These are phyloP conservation scores for Hypoxylon lenormandii DNA, from an alignment of 495 filamentous ascomycete genomes.

Conservation along the genomic window DNA sequence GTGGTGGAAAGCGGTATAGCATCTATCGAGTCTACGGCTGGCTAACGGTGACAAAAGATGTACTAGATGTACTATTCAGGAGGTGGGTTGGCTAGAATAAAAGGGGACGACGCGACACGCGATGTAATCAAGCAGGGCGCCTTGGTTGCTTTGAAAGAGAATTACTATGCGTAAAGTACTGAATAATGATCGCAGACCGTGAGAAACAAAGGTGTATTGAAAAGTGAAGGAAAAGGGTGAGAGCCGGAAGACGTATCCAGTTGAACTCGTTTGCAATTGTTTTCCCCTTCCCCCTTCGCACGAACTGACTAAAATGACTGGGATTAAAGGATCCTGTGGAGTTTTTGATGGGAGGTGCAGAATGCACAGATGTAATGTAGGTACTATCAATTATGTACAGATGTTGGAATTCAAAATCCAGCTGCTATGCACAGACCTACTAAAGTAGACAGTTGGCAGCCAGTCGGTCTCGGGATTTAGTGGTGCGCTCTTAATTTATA, in stretches of 20 bases:
- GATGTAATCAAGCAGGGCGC: slow-evolving; percentile 11
- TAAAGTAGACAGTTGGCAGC: neutral
- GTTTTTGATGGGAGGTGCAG: slow-evolving; percentile 11
- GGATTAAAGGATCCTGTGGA: slow-evolving; percentile 32
- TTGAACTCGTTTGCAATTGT: slow-evolving; percentile 37
- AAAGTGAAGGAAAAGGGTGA: slow-evolving; percentile 30
- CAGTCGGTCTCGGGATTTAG: no score
- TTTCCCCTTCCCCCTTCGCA: slow-evolving; percentile 47
- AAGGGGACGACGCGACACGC: slow-evolving; percentile 31
- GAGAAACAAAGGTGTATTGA: slow-evolving; percentile 34
- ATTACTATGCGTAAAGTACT: slow-evolving; percentile 28
- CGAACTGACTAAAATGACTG: slow-evolving; percentile 43
- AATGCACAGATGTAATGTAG: no score
- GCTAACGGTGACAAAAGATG: slow-evolving; percentile 9
- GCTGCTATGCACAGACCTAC: slow-evolving; percentile 25
- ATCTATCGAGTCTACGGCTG: slow-evolving; percentile 26
- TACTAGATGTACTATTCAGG: slow-evolving; percentile 10
- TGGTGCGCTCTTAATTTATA: no score
- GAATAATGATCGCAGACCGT: slow-evolving; percentile 42
- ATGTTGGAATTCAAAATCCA: no score
- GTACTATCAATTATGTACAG: no score
- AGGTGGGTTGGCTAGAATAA: slow-evolving; percentile 20
- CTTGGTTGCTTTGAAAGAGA: slow-evolving; percentile 8
- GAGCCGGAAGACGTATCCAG: slow-evolving; percentile 31
- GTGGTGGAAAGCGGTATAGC: slow-evolving; percentile 14